Evolutionary conservation across 2,329 filamentous ascomycete genomes (phyloP), one percentile per base, ranked within the genome.

Genomic region (Fusarium buharicum): DNA sequence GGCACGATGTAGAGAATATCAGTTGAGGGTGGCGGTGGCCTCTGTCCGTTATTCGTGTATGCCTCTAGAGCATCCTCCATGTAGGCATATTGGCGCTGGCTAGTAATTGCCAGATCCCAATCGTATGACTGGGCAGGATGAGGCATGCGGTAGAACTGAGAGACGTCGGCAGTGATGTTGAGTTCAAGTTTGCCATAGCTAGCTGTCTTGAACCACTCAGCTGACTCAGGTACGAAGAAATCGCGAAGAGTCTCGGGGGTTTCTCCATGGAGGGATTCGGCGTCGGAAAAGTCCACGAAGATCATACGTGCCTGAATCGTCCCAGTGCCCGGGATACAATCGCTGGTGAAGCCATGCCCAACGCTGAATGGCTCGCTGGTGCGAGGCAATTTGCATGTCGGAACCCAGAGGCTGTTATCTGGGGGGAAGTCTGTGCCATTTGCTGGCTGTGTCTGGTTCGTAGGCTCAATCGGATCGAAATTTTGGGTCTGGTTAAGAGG

Each of bases 261-360:
- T n/a, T 70, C 64, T 2, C 46, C 59, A 27, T 68, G 61, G 17
- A 49, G 50, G 0, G 60, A 60, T 10, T 66, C 64, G 4, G 50
- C 36, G 10, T 76, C 74, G 2, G 63, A 51, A 44, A 76, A 77
- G 62, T 77, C 75, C 48, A 77, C 67, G 53, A 77, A 77, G 28
- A 78, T 64, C 74, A 78, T 76, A 50, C 67, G 71, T 14, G 67
- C 73, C 10, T 50, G 62, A 2, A 76, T 59, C 0, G 68, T 69
- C 9, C 75, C 75, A 1, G 62, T 70, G 48, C 71, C 72, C 1
- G 74, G 68, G 2, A 73, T 72, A 50, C 74, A 77, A 50, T 74
- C 66, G 22, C 22, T 24, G 22, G 22, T 24, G 22, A 24, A 24
- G 22, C 22, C 22, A 8, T 24, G 22, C 6, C 22, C 22, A 8